Evolutionary conservation across 75 land plant species (phyloP).

Genomic region (Adiantum capillusveneris): DNA sequence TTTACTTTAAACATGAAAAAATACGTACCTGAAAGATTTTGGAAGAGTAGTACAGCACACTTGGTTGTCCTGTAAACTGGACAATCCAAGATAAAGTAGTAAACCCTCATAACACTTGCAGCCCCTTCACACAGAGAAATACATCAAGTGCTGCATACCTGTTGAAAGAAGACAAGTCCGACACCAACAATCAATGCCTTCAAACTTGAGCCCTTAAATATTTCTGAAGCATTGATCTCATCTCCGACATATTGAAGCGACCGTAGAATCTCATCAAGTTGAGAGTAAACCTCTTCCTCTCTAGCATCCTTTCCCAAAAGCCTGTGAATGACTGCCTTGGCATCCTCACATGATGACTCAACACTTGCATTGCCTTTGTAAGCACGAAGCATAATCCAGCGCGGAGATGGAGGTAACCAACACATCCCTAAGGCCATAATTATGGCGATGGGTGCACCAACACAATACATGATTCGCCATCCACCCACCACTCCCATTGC

Average conservation of each 20-base stretch:
- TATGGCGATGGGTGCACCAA: conserved; percentile 60
- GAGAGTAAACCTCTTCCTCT: conserved; percentile 41
- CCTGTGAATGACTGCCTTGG: conserved; percentile 43
- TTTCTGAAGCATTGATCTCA: conserved; percentile 53
- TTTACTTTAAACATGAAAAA: no score
- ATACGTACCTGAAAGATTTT: conserved; percentile 76
- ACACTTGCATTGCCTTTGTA: conserved; percentile 65
- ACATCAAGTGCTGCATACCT: conserved; percentile 34
- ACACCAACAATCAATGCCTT: conserved; percentile 89
- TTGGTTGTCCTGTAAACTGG: conserved; percentile 96
- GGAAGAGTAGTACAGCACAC: conserved; percentile 93
- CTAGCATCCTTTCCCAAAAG: conserved; percentile 53
- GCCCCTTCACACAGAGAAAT: no score
- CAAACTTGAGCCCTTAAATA: conserved; percentile 76
- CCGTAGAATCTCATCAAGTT: conserved; percentile 58
- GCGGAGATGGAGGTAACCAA: conserved; percentile 83
- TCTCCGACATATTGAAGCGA: conserved; percentile 39
- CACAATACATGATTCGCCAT: conserved; percentile 89
- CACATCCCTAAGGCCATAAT: conserved; percentile 82
- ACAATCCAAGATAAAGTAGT: no score
- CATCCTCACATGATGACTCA: conserved; percentile 52
- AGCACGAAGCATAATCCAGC: conserved; percentile 86
- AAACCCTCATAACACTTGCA: no score
- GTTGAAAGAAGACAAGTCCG: conserved; percentile 94
- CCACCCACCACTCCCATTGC: conserved; percentile 68